These are phyloP conservation scores for Crepidotus sp. DNA, from an alignment of 1,284 basidiomycete species.

Conservation along the genomic window DNA sequence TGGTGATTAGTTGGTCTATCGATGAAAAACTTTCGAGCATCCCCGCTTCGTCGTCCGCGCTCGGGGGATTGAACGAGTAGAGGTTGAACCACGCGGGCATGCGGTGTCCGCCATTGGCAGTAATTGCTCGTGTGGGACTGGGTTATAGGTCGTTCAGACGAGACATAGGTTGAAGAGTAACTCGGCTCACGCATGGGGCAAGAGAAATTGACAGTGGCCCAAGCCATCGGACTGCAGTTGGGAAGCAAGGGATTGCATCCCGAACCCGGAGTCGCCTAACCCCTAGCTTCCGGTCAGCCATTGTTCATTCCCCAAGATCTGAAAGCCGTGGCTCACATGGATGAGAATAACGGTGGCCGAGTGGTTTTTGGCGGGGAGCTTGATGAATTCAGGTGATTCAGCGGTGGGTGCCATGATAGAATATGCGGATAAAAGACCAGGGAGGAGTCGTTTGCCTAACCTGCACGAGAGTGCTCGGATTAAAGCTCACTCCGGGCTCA, in stretches of 20 bases:
- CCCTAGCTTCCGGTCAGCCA: slow-evolving; percentile 1
- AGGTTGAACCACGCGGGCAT: slow-evolving; percentile 64
- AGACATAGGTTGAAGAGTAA: neutral
- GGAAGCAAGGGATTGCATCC: slow-evolving; percentile 7
- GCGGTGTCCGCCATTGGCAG: slow-evolving; percentile 4
- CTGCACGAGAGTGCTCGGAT: neutral
- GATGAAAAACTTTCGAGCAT: slow-evolving; percentile 57
- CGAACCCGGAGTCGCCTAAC: slow-evolving; percentile 10
- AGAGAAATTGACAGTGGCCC: slow-evolving; percentile 4
- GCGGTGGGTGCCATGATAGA: neutral
- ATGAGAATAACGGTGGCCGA: slow-evolving; percentile 8
- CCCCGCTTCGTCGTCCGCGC: slow-evolving; percentile 63
- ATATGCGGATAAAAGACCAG: slow-evolving; percentile 3
- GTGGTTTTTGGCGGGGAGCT: slow-evolving; percentile 1
- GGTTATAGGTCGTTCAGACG: neutral
- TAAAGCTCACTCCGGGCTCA: neutral
- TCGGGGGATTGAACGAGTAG: slow-evolving; percentile 51
- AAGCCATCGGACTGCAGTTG: slow-evolving; percentile 6
- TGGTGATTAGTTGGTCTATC: slow-evolving; percentile 62
- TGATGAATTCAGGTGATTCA: slow-evolving; percentile 6
- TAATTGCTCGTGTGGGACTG: slow-evolving; percentile 9
- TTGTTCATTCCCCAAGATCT: neutral
- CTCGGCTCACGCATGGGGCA: slow-evolving; percentile 11
- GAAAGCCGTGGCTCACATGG: neutral
- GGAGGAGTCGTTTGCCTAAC: neutral